A percentile compares a stretch with the other conserved stretches of the same genome.
Conservation (phyloP, 78 protist species). For the Dictyostelium brefeldianum region DNA sequence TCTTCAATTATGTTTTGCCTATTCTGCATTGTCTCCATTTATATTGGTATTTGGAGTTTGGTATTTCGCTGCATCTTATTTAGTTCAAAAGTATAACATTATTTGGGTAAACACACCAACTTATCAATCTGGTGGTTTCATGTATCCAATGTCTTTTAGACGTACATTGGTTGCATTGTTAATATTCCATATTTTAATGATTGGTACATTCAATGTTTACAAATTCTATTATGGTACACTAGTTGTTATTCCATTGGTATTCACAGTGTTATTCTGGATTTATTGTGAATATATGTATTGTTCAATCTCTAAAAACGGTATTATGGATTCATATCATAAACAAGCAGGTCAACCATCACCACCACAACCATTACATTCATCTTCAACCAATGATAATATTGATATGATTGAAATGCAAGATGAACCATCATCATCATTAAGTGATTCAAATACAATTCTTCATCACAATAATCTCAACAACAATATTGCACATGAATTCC, state of each 20-base stretch:
- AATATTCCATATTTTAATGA: conserved; percentile 77
- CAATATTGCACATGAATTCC: neutral
- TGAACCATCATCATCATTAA: neutral
- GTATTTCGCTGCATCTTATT: conserved; percentile 54
- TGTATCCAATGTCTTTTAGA: conserved; percentile 43
- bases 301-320: conserved; percentile 35
- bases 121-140: conserved; percentile 63
- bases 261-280: conserved; percentile 5
- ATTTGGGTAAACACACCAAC: conserved; percentile 69
- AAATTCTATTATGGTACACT: conserved; percentile 60
- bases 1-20: conserved; percentile 51
- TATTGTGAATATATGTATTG: conserved; percentile 7
- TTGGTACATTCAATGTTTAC: conserved; percentile 77
- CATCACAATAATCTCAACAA: neutral
- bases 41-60: conserved; percentile 69
- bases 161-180: conserved; percentile 36
- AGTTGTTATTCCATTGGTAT: conserved; percentile 19
- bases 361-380: neutral
- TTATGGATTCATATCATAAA: conserved; percentile 34
- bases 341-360: neutral
- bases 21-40: conserved; percentile 70
- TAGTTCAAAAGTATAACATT: conserved; percentile 67
- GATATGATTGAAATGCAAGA: neutral
- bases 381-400: neutral
- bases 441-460: neutral